Conservation (phyloP, 106 monocot species). For the Dioscorea alata region DNA sequence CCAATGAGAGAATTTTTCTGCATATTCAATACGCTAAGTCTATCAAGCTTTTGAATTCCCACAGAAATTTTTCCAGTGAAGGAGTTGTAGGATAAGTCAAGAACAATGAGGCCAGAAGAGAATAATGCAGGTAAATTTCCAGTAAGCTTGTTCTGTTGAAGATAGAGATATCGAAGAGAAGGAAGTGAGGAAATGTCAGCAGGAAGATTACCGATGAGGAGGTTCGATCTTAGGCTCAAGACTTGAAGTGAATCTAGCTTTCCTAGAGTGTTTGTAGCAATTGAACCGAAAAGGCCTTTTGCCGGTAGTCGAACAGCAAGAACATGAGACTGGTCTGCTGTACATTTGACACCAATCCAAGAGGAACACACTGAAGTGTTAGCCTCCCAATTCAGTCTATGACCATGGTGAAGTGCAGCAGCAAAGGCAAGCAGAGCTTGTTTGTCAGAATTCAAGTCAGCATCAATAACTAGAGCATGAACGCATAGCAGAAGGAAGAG, state of each 20-base stretch:
- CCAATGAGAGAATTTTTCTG: constrained; percentile 81
- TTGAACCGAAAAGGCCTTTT: constrained; percentile 61
- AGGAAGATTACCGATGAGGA: constrained; percentile 51
- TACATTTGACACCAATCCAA: constrained; percentile 85
- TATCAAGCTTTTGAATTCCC: constrained; percentile 31
- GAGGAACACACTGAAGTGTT: constrained; percentile 48
- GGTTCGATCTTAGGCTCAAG: constrained; percentile 83
- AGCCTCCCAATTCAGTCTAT: constrained; percentile 75
- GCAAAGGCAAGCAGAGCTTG: constrained; percentile 76
- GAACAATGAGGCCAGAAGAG: constrained; percentile 41
- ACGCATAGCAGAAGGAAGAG: constrained; percentile 18
- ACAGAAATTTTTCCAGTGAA: constrained; percentile 48
- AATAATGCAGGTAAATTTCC: constrained; percentile 51
- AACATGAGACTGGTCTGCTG: constrained; percentile 44
- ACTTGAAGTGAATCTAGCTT: constrained; percentile 72
- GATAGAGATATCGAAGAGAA: constrained; percentile 66
- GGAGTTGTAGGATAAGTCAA: constrained; percentile 87
- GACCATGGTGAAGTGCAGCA: constrained; percentile 59
- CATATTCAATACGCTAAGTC: constrained; percentile 40
- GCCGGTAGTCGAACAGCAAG: constrained; percentile 65
- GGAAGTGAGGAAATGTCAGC: constrained; percentile 59
- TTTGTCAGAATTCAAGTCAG: constrained; percentile 67
- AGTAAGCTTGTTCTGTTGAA: constrained; percentile 81
- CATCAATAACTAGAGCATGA: constrained; percentile 5
- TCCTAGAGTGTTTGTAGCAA: constrained; percentile 69